These are phyloP conservation scores for Panicum virgatum DNA, from an alignment of 202 grass and related monocot genomes.

Conservation along the genomic window DNA sequence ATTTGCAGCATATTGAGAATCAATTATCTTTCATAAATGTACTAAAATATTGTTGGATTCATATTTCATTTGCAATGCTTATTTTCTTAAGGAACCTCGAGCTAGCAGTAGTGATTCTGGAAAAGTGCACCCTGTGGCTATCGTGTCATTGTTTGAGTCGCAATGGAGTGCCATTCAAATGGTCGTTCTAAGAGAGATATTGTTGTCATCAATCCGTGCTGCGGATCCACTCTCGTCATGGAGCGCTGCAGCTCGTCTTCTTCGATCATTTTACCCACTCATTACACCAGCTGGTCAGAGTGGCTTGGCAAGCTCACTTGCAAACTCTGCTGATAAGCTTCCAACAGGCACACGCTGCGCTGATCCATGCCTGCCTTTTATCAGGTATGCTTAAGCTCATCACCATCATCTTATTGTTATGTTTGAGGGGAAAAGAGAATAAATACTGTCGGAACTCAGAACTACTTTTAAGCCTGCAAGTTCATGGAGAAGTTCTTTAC, in stretches of 20 bases:
- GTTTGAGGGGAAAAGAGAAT: not conserved
- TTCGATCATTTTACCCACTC: conserved; percentile 96
- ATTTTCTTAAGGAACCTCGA: conserved; percentile 54
- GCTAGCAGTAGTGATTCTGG: conserved; percentile 52
- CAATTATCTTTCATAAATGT: conserved; percentile 11
- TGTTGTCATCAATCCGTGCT: conserved; percentile 94
- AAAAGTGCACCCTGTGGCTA: conserved; percentile 63
- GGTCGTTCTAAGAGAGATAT: conserved; percentile 95
- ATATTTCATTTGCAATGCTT: conserved; percentile 37
- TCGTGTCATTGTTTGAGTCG: conserved; percentile 86
- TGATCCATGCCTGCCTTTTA: conserved; percentile 97
- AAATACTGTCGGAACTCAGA: not conserved
- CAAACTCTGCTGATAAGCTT: conserved; percentile 87
- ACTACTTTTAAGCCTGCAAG: not conserved
- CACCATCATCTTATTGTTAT: conserved; percentile 18
- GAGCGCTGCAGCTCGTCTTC: conserved; percentile 92
- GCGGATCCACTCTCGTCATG: conserved; percentile 90
- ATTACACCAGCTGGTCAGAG: conserved; percentile 96
- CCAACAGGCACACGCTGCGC: conserved; percentile 92
- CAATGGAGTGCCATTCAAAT: conserved; percentile 98
- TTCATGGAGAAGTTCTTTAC: conserved; percentile 8
- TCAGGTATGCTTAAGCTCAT: conserved; percentile 57
- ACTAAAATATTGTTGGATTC: conserved; percentile 34
- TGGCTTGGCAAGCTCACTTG: conserved; percentile 91
- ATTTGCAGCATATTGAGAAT: conserved; percentile 9